Base-by-base conservation (phyloP, 495 filamentous ascomycete species). In the Trichoderma parareesei region DNA sequence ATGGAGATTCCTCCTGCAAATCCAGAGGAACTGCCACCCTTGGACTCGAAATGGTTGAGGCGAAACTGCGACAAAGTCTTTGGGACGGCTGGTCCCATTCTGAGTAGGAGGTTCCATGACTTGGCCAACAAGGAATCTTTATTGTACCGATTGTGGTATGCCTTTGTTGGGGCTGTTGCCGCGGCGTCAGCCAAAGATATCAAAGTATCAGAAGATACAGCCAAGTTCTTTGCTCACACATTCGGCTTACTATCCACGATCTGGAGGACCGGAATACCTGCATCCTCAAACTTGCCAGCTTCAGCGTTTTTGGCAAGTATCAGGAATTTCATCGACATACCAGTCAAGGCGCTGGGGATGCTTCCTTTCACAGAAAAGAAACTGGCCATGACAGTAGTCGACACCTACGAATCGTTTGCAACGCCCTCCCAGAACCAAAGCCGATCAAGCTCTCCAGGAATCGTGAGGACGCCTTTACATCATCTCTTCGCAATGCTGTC, bases 41-140 rank as follows among this genome's bases (percentile, higher is more conserved):
- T 97, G 13, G 91, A 97, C 71, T 79, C 89, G 9, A 90, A 87
- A 78, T 98, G 94, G 94, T 77, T 95, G n/a, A 85, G 93, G 65
- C 86, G 82, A 62, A 88, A 88, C 67, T 77, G 87, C 7, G 67
- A 72, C 0, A 76, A 73, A 35, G 79, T 97, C 2, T 76, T 96
- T 59, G 74, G 73, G 7, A 77, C 88, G 3, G 79, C 96, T 27
- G 85, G 88, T 62, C 81, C 80, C 3, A 77, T 92, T 6, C 73
- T 96, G 5, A 77, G 79, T 41, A 75, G 76, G 38, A 81, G 83
- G 0, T 82, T 85, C 20, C 83, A 84, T 74, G 76, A 79, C 14
- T 67, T 82, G 3, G 72, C 74, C 18, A 66, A 73, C 6, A 73
- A 79, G 4, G 76, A 83, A 16, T 78, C 78, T 6, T 69, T 77